A percentile compares a stretch with the other conserved stretches of the same genome.
Conservation (phyloP, 2,329 filamentous ascomycete genomes). For the Aulographum hederae region DNA sequence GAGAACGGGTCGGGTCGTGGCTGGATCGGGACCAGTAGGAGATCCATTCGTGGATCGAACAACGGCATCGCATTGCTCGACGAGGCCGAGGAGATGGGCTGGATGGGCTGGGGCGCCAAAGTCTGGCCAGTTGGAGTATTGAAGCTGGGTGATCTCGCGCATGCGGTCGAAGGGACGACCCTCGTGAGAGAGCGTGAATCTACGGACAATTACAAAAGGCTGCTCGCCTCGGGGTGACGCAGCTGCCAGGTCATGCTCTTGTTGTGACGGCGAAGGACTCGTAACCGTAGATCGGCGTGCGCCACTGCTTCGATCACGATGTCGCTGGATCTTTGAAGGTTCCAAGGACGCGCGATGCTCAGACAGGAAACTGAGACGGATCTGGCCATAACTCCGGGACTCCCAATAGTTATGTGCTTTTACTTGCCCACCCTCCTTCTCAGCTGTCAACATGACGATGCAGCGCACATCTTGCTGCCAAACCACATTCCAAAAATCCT, state of each 20-base stretch:
- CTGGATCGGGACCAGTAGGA: slow-evolving; percentile 38
- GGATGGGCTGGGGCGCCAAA: slow-evolving; percentile 87
- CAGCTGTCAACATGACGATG: slow-evolving; percentile 90
- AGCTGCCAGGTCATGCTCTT: slow-evolving; percentile 1
- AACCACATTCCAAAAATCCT: slow-evolving; percentile 96
- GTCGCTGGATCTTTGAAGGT: slow-evolving; percentile 30
- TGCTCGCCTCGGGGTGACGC: slow-evolving; percentile 28
- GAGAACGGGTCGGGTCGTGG: slow-evolving; percentile 49
- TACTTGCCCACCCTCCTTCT: slow-evolving; percentile 78
- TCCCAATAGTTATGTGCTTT: slow-evolving; percentile 96
- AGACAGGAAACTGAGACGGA: slow-evolving; percentile 58
- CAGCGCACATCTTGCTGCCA: slow-evolving; percentile 95
- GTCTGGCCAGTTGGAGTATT: slow-evolving; percentile 94
- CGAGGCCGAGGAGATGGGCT: slow-evolving; percentile 65
- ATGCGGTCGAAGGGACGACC: slow-evolving; percentile 67
- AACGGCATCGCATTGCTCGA: slow-evolving; percentile 76
- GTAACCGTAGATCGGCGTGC: slow-evolving; percentile 16
- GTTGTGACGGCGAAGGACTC: not conserved
- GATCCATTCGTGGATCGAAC: slow-evolving; percentile 25
- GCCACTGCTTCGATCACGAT: slow-evolving; percentile 14
- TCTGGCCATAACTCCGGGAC: slow-evolving; percentile 54
- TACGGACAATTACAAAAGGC: slow-evolving; percentile 67
- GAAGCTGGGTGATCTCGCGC: slow-evolving; percentile 83
- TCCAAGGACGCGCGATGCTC: slow-evolving; percentile 72
- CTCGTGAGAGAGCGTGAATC: slow-evolving; percentile 66